These are phyloP conservation scores for Rhododendron molle DNA, from an alignment of 148 eudicot genomes.

Conservation along the genomic window DNA sequence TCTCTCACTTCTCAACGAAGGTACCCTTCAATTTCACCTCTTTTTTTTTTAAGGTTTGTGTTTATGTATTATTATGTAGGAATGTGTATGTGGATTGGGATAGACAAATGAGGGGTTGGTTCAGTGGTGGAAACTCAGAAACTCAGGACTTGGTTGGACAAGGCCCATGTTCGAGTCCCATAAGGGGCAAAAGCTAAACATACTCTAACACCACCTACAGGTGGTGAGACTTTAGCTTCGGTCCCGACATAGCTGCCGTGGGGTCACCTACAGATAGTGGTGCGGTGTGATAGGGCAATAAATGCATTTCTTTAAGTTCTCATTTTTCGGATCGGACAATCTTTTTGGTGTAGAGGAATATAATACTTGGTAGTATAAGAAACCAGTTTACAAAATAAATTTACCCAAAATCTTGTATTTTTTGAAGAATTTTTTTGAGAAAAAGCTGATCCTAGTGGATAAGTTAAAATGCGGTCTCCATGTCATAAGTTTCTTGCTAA, in stretches of 20 bases:
- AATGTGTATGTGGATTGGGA: no score
- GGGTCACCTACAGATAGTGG: no score
- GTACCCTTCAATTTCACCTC: conserved; percentile 16
- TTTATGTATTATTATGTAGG: neutral
- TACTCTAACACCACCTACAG: no score
- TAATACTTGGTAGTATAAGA: neutral
- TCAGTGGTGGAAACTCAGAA: no score
- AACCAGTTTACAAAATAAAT: neutral
- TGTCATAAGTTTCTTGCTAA: neutral
- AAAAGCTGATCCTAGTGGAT: neutral
- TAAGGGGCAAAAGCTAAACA: no score
- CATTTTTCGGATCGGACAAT: neutral
- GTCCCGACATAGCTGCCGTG: no score
- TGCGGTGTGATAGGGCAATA: no score
- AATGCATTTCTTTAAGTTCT: neutral
- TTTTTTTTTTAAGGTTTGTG: neutral
- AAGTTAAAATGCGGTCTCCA: neutral
- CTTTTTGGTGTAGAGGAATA: neutral
- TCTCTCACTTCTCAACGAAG: conserved; percentile 73
- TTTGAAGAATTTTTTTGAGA: neutral
- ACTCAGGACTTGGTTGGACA: no score
- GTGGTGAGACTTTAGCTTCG: no score
- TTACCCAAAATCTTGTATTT: neutral
- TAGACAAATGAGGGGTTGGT: no score
- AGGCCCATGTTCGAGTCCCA: no score